Conservation (phyloP, 1,139 yeast species). For the Zygoascus sp. region DNA sequence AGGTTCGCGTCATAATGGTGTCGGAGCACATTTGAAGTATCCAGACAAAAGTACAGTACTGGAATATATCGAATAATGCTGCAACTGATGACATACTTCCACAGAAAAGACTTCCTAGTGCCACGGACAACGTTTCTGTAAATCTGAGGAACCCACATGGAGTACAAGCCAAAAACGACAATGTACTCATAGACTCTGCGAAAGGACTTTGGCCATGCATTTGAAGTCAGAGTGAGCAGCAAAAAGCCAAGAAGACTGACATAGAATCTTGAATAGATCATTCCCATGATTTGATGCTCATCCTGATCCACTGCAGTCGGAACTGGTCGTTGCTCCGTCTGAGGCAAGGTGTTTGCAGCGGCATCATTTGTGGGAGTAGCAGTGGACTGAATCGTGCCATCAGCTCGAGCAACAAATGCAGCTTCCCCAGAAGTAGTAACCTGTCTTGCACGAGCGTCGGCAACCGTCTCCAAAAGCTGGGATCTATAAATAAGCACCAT, state of each 20-base stretch:
- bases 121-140: conserved; percentile 73
- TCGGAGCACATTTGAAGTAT: conserved; percentile 41
- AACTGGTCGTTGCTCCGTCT: background rate
- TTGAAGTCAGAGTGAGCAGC: conserved; percentile 53
- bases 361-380: conserved; percentile 15
- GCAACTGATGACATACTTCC: conserved; percentile 69
- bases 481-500: conserved; percentile 64
- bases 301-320: conserved; percentile 36
- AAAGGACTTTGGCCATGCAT: conserved; percentile 58
- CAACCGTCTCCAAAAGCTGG: conserved; percentile 68
- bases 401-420: conserved; percentile 25
- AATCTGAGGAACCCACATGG: conserved; percentile 91
- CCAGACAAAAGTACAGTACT: conserved; percentile 53
- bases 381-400: conserved; percentile 23
- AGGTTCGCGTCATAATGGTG: conserved; percentile 55
- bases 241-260: conserved; percentile 55
- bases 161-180: conserved; percentile 50
- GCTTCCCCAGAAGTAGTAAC: conserved; percentile 18
- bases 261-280: conserved; percentile 59
- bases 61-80: conserved; percentile 63
- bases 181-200: conserved; percentile 57
- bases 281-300: conserved; percentile 56
- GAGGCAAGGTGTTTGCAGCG: conserved; percentile 10
- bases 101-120: conserved; percentile 55
- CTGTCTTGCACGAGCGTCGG: conserved; percentile 45